A percentile compares a stretch with the other conserved stretches of the same genome.
Evolutionary conservation across 2,329 filamentous ascomycete genomes (phyloP).

Genomic region (Aciculosporium take): DNA sequence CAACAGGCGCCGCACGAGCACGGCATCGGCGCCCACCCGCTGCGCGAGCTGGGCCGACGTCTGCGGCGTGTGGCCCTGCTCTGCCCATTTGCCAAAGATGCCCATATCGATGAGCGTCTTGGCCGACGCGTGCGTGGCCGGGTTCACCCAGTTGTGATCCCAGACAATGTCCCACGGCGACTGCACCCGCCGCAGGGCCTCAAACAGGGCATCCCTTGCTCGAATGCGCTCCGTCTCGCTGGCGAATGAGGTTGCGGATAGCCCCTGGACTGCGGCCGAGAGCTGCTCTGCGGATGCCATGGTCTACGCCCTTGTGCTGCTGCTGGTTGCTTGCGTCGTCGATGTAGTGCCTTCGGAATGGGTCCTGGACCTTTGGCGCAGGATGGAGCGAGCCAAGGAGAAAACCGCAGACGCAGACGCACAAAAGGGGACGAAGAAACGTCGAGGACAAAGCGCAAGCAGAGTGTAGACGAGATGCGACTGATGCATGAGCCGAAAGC

Average conservation of each 20-base stretch:
- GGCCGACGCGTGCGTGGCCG: slow-evolving; percentile 18
- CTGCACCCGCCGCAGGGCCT: slow-evolving; percentile 18
- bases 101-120: slow-evolving; percentile 25
- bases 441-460: too few relatives aligned
- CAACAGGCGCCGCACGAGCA: slow-evolving; percentile 22
- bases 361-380: too few relatives aligned
- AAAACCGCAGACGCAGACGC: too few relatives aligned
- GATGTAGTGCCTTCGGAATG: too few relatives aligned
- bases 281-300: slow-evolving; percentile 15
- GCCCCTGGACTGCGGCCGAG: slow-evolving; percentile 12
- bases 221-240: slow-evolving; percentile 19
- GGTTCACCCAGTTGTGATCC: slow-evolving; percentile 22
- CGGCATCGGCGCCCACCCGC: slow-evolving; percentile 18
- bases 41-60: slow-evolving; percentile 19
- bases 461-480: too few relatives aligned
- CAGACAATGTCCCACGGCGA: slow-evolving; percentile 25
- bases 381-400: too few relatives aligned
- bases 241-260: slow-evolving; percentile 16
- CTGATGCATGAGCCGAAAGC: too few relatives aligned
- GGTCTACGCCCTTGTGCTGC: too few relatives aligned
- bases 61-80: slow-evolving; percentile 14
- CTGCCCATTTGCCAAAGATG: slow-evolving; percentile 22
- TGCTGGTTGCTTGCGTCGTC: too few relatives aligned
- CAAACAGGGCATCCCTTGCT: slow-evolving; percentile 17
- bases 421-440: too few relatives aligned